Base-by-base conservation (phyloP, 1,139 yeast species). In the Scheffersomyces titani region DNA sequence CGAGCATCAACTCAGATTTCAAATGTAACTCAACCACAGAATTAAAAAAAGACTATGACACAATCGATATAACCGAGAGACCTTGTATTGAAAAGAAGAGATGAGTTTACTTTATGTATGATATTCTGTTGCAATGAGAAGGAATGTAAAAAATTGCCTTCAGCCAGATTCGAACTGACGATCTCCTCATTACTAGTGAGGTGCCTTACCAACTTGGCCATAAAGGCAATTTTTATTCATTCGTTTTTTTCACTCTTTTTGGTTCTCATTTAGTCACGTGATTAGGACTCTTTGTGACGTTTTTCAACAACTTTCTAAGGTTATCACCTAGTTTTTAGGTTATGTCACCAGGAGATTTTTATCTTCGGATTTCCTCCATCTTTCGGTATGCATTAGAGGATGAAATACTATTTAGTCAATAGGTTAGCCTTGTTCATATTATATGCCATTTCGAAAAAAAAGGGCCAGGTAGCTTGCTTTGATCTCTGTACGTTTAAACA, bases 121-220 rank as follows among this genome's bases (percentile, higher is more conserved):
- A 22, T 22, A 7, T 30, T 16, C 11, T 7, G 16, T 30, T 11
- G n/a, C 40, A 30, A 30, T 2, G 40, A 30, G 16, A 46, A 46
- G 22, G 19, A 56, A 62, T n/a, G n/a, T n/a, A 75, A 76, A 73
- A 61, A 65, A 67, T 63, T 86, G 90, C 89, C 88, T 84, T 83
- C 87, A 84, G 84, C 86, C 89, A 86, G 90, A 86, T 78, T 87
- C 88, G 91, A 87, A 87, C 91, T 87, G 90, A 85, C 87, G 92
- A 87, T 87, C 92, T 87, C 89, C 86, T 86, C 91, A 87, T 87
- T 87, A 87, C 91, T 87, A 87, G 92, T 87, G 91, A 86, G 86
- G 89, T 89, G 92, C 92, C 91, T 87, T 88, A 87, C 91, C 92
- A 87, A 86, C 91, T 87, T 87, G 91, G 91, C 79, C 79, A 63